Percentiles rank a stretch among this genome's conserved stretches.
phyloP scores from a whole-genome alignment of 2,329 filamentous ascomycete genomes.

The Tolypocladium endophyticum region DNA sequence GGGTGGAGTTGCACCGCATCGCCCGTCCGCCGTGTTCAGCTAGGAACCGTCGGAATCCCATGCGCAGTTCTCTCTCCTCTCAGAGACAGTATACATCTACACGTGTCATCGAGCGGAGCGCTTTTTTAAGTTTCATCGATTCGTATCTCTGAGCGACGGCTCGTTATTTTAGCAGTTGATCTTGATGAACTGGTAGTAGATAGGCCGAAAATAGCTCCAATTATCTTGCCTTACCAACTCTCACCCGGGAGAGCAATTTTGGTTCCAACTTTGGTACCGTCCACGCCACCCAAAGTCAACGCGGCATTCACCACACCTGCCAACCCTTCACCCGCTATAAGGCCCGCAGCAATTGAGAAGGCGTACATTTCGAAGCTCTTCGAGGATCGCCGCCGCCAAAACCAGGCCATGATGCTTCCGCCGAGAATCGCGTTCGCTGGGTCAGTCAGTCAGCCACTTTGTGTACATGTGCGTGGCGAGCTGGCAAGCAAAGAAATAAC shows the following conservation, averaged over 20 bases:
- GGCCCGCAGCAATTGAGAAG: conserved; percentile 48
- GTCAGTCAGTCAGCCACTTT: neutral
- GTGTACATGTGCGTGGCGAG: too few species aligned
- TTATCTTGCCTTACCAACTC: neutral
- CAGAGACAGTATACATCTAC: too few species aligned
- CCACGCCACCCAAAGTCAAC: conserved; percentile 24
- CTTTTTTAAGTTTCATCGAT: too few species aligned
- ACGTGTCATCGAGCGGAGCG: too few species aligned
- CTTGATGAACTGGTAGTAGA: too few species aligned
- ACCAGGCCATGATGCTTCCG: conserved; percentile 39
- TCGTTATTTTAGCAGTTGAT: too few species aligned
- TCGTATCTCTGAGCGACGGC: too few species aligned
- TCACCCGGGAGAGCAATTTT: conserved; percentile 8
- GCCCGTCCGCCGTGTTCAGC: too few species aligned
- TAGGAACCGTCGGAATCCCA: too few species aligned
- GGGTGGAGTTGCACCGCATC: too few species aligned
- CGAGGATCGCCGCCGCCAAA: conserved; percentile 43
- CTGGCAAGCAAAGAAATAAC: neutral
- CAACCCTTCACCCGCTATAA: conserved; percentile 54
- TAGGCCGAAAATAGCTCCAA: too few species aligned
- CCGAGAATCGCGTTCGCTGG: conserved; percentile 42
- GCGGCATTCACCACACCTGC: conserved; percentile 50
- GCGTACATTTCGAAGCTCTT: conserved; percentile 43
- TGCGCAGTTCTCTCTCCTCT: too few species aligned
- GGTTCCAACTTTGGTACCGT: conserved; percentile 11